Conservation (phyloP, 2,329 filamentous ascomycete genomes). For the Rugonectria rugulosa region DNA sequence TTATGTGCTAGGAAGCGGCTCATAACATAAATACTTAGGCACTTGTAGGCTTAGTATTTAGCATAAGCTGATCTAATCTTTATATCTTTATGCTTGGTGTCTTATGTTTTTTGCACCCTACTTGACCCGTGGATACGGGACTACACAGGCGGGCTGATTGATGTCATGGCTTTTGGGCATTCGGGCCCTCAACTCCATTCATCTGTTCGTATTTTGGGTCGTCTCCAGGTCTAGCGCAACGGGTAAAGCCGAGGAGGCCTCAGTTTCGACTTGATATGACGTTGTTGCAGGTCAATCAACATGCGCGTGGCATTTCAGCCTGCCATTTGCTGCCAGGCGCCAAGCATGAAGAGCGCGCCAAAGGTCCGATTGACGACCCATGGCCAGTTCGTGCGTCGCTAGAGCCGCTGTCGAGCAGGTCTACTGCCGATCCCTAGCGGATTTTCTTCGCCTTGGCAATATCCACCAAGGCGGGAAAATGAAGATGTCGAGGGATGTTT, state of each 20-base stretch:
- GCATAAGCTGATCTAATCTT: no score
- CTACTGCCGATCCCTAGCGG: background rate
- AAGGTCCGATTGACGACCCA: no score
- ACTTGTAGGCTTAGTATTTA: no score
- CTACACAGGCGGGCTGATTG: background rate
- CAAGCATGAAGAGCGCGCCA: background rate
- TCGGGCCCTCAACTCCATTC: no score
- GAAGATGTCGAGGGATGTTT: conserved; percentile 4
- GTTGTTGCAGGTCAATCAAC: conserved; percentile 1
- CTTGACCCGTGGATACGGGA: background rate
- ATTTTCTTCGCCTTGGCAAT: conserved; percentile 2
- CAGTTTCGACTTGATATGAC: conserved; percentile 5
- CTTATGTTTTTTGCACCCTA: no score
- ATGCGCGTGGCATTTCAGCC: no score
- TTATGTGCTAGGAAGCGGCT: no score
- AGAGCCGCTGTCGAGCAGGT: background rate
- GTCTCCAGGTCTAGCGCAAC: background rate
- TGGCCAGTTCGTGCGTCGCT: background rate
- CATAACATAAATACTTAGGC: no score
- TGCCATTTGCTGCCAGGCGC: background rate
- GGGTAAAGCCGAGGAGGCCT: conserved; percentile 9
- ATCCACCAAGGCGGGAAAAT: conserved; percentile 1
- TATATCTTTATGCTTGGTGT: no score
- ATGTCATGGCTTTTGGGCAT: no score
- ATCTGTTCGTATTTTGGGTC: background rate